A percentile compares a stretch with the other conserved stretches of the same genome.
Evolutionary conservation across 331 rosid species (phyloP).

Genomic region (Telfairia occidentalis): DNA sequence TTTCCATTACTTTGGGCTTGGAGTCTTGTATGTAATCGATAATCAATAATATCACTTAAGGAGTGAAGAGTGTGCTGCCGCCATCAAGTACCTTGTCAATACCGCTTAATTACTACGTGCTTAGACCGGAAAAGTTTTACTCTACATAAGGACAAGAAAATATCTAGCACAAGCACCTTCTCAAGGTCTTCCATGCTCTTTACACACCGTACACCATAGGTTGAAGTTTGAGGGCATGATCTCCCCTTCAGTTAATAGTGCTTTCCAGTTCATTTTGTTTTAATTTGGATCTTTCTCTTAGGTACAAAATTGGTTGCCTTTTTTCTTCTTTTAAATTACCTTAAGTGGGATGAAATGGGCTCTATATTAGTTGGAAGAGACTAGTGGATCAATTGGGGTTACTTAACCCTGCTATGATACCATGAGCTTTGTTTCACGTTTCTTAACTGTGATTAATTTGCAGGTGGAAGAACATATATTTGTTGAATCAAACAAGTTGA

Average conservation of each 20-base stretch:
- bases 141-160: background rate
- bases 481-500: conserved; percentile 54
- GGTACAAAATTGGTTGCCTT: background rate
- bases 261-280: background rate
- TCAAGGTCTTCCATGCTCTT: background rate
- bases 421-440: background rate
- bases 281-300: background rate
- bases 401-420: background rate
- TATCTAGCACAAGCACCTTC: background rate
- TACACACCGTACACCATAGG: background rate
- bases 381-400: background rate
- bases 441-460: conserved; percentile 16
- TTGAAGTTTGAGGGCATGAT: background rate
- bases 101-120: background rate
- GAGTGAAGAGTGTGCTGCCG: background rate
- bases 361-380: background rate
- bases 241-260: background rate
- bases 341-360: background rate
- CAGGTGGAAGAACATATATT: conserved; percentile 81
- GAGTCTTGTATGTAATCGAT: no score
- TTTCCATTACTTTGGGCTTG: no score
- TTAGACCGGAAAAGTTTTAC: background rate
- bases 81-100: background rate
- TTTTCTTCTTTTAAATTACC: no score
- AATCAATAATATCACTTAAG: background rate